Evolutionary conservation across 179 eudicot genomes (phyloP).

Genomic region (Drosera spatulata): DNA sequence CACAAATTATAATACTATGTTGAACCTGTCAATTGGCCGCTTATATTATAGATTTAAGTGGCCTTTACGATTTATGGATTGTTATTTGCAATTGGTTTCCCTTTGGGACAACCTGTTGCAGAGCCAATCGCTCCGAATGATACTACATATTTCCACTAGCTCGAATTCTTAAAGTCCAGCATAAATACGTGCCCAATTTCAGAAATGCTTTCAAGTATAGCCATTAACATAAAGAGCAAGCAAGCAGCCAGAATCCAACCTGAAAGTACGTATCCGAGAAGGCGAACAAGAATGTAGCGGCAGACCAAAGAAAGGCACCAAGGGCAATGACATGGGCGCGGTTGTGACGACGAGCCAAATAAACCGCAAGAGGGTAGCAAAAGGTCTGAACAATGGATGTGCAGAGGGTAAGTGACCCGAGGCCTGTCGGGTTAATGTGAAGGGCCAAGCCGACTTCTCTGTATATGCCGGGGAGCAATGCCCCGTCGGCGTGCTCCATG

Average conservation of each 20-base stretch:
- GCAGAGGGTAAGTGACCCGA: conserved; percentile 29
- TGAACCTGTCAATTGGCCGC: too few species aligned
- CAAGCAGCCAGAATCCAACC: conserved; percentile 10
- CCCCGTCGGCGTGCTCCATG: conserved; percentile 39
- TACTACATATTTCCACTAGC: too few species aligned
- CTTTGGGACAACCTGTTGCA: too few species aligned
- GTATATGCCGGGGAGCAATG: conserved; percentile 36
- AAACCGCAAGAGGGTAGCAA: conserved; percentile 37
- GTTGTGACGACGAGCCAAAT: conserved; percentile 6
- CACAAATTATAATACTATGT: too few species aligned
- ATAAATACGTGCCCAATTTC: not conserved
- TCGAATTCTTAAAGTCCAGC: too few species aligned
- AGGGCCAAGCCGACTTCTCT: conserved; percentile 36
- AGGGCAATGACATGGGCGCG: too few species aligned
- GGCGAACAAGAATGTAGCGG: conserved; percentile 42
- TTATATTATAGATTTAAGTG: too few species aligned
- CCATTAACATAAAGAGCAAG: not conserved
- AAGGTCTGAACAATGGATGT: conserved; percentile 35
- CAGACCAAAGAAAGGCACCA: conserved; percentile 16
- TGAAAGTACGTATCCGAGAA: conserved; percentile 28
- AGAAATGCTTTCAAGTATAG: not conserved
- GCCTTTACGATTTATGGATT: too few species aligned
- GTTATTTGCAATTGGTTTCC: too few species aligned
- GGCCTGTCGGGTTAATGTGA: conserved; percentile 29
- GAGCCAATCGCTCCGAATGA: too few species aligned